phyloP scores from a whole-genome alignment of 106 monocot genomes.

The Allium cepa region DNA sequence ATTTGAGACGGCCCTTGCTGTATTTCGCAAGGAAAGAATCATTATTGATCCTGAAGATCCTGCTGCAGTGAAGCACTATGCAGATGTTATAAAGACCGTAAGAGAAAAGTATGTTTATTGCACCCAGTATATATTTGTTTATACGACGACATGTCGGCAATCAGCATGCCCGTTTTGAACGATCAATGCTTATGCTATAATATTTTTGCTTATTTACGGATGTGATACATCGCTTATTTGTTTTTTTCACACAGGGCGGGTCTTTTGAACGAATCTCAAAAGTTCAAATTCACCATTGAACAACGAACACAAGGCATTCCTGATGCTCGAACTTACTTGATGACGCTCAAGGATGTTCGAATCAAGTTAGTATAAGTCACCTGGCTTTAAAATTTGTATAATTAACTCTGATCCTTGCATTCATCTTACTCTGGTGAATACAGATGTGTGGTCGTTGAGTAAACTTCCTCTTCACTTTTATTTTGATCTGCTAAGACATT shows the following conservation, averaged over 20 bases:
- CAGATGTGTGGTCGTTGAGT: too few species aligned
- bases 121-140: too few species aligned
- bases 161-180: too few species aligned
- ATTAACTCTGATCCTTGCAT: too few species aligned
- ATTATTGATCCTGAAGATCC: slow-evolving; percentile 89
- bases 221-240: not conserved
- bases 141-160: too few species aligned
- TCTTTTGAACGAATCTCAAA: slow-evolving; percentile 67
- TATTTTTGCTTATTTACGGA: not conserved
- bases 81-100: slow-evolving; percentile 67
- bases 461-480: too few species aligned
- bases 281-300: slow-evolving; percentile 63
- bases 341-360: slow-evolving; percentile 77
- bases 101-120: slow-evolving; percentile 74
- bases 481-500: too few species aligned
- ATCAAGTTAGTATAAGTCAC: slow-evolving; percentile 38
- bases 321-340: slow-evolving; percentile 83
- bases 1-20: slow-evolving; percentile 65
- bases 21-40: slow-evolving; percentile 79
- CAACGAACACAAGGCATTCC: slow-evolving; percentile 65
- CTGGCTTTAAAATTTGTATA: too few species aligned
- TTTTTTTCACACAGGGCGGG: slow-evolving; percentile 52
- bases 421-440: too few species aligned
- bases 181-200: too few species aligned
- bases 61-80: slow-evolving; percentile 75